Evolutionary conservation across 2,329 filamentous ascomycete species (phyloP).

Genomic region (Colletotrichum neosansevieriae): DNA sequence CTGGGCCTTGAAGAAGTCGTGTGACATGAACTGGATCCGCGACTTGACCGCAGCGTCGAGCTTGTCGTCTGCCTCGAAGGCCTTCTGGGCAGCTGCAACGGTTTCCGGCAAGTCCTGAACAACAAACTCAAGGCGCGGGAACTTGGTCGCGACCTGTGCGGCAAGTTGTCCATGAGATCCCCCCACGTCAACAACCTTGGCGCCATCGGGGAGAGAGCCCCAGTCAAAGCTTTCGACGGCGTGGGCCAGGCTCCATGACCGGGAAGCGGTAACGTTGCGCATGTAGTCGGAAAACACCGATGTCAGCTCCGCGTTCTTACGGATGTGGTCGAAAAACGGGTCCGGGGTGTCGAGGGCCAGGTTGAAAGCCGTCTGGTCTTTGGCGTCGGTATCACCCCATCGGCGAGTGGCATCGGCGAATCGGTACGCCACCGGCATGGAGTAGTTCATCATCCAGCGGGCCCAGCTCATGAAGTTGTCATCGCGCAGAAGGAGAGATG

Average conservation of each 20-base stretch:
- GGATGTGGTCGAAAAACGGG: constrained; percentile 50
- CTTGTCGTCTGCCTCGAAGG: background rate
- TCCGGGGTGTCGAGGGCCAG: constrained; percentile 45
- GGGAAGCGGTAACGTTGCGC: constrained; percentile 47
- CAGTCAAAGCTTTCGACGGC: constrained; percentile 43
- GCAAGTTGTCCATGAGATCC: constrained; percentile 33
- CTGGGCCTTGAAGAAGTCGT: constrained; percentile 55
- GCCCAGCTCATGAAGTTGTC: constrained; percentile 47
- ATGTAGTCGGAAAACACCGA: constrained; percentile 49
- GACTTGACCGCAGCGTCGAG: constrained; percentile 40
- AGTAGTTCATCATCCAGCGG: constrained; percentile 46
- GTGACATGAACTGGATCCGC: constrained; percentile 51
- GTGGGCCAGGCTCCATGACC: constrained; percentile 46
- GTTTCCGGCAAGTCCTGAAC: constrained; percentile 34
- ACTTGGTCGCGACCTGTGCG: constrained; percentile 12
- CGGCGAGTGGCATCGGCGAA: constrained; percentile 45
- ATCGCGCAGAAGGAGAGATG: constrained; percentile 46
- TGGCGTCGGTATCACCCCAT: constrained; percentile 44
- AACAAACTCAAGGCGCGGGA: constrained; percentile 18
- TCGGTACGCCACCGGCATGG: constrained; percentile 43
- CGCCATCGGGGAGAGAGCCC: constrained; percentile 18
- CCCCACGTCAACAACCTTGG: constrained; percentile 34
- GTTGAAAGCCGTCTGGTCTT: constrained; percentile 47
- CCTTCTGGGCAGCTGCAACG: background rate
- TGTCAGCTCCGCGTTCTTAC: constrained; percentile 41